These are phyloP conservation scores for Salicornia ramosissima DNA, from an alignment of 148 eudicot genomes.

Conservation along the genomic window DNA sequence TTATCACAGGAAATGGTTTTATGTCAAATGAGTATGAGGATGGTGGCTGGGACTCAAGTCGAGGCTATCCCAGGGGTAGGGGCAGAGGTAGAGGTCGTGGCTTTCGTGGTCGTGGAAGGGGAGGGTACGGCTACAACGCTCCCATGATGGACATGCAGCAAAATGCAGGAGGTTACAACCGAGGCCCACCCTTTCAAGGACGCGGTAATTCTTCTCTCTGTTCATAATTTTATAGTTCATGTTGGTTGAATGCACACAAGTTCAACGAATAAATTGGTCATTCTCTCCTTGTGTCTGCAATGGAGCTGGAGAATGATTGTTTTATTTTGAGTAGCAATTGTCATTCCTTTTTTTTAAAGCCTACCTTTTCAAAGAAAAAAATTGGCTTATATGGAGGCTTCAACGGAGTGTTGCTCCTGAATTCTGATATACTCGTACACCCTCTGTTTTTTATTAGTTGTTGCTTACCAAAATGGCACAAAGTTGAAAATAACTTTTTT, in stretches of 20 bases:
- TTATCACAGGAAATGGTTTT: slow-evolving; percentile 67
- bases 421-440: no score
- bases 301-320: no score
- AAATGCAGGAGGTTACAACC: slow-evolving; percentile 51
- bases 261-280: neutral
- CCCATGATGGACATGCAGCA: slow-evolving; percentile 50
- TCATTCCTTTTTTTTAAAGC: no score
- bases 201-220: slow-evolving; percentile 36
- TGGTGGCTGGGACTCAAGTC: slow-evolving; percentile 76
- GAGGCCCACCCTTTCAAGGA: slow-evolving; percentile 44
- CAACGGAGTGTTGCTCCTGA: no score
- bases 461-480: no score
- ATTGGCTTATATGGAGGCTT: no score
- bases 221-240: neutral
- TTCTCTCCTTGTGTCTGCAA: neutral
- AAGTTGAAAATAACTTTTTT: no score
- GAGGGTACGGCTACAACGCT: slow-evolving; percentile 55
- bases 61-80: slow-evolving; percentile 66
- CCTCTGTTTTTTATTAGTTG: no score
- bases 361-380: no score
- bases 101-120: slow-evolving; percentile 68
- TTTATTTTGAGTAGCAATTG: no score
- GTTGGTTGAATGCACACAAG: neutral
- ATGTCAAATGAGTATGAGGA: slow-evolving; percentile 60
- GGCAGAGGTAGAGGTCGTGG: slow-evolving; percentile 81